These are phyloP conservation scores for Lactarius deliciosus DNA, from an alignment of 768 basidiomycete species.

Conservation along the genomic window DNA sequence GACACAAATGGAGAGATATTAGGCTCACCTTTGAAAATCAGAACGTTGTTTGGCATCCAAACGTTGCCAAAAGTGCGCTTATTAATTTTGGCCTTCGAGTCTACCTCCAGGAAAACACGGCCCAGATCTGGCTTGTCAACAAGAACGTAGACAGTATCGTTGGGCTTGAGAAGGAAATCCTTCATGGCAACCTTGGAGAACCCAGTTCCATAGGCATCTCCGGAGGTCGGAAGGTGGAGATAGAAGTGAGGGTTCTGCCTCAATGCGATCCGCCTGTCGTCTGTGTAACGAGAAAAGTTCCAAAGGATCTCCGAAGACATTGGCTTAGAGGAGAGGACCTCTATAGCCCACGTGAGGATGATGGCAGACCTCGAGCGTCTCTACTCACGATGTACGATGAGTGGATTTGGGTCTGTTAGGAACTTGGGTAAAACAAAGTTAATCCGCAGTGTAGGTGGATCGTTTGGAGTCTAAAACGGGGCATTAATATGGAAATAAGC, in stretches of 20 bases:
- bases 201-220: neutral
- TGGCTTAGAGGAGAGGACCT: neutral
- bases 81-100: no score
- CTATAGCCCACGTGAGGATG: neutral
- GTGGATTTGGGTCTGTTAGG: constrained; percentile 2
- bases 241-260: constrained; percentile 12
- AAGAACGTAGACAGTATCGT: constrained; percentile 14
- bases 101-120: neutral
- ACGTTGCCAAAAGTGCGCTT: neutral
- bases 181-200: neutral
- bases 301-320: constrained; percentile 9
- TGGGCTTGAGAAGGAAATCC: neutral
- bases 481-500: no score
- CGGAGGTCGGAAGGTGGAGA: neutral
- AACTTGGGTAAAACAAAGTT: neutral
- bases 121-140: neutral
- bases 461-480: no score
- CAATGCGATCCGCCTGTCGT: neutral
- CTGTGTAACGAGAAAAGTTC: constrained; percentile 9
- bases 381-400: constrained; percentile 9
- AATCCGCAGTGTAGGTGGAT: no score
- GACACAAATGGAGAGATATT: neutral
- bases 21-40: constrained; percentile 7
- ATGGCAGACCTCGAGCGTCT: neutral
- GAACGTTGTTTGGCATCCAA: neutral